Percentiles rank a stretch among this genome's conserved stretches.
phyloP scores from a whole-genome alignment of 495 filamentous ascomycete genomes.

The Tuber aestivum region DNA sequence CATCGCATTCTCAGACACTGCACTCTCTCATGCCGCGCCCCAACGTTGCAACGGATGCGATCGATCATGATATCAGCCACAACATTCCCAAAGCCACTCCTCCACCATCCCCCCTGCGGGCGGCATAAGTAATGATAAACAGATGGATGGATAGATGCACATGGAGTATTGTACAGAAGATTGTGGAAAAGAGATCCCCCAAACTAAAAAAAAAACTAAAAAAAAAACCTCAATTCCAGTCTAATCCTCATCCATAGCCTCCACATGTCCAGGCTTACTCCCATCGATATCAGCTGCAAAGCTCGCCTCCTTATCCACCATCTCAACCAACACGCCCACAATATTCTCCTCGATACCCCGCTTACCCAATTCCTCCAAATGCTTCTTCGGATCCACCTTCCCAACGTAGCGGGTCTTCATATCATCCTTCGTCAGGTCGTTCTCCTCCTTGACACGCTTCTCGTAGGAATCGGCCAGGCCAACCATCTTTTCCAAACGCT shows the following conservation, averaged over 20 bases:
- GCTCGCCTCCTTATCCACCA: conserved; percentile 97
- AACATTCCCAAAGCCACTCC: not conserved
- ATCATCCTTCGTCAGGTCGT: conserved; percentile 91
- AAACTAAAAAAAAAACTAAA: conserved; percentile 1
- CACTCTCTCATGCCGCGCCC: not conserved
- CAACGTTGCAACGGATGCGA: not conserved
- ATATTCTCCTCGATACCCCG: conserved; percentile 98
- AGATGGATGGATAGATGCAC: not conserved
- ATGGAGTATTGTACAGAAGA: not conserved
- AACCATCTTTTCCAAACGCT: conserved; percentile 79
- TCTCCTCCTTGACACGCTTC: conserved; percentile 97
- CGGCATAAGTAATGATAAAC: not conserved
- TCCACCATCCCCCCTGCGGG: not conserved
- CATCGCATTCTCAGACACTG: not conserved
- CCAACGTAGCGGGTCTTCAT: conserved; percentile 98
- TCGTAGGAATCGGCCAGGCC: conserved; percentile 90
- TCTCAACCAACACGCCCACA: conserved; percentile 87
- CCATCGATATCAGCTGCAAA: conserved; percentile 37
- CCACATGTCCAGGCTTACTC: conserved; percentile 27
- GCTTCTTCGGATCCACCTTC: conserved; percentile 98
- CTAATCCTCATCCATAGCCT: conserved; percentile 39
- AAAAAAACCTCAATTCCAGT: not conserved
- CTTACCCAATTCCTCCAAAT: conserved; percentile 92
- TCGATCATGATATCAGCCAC: not conserved
- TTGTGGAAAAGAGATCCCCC: not conserved